Conservation (phyloP, 768 basidiomycete species). For the Boletus pseudopeckii region DNA sequence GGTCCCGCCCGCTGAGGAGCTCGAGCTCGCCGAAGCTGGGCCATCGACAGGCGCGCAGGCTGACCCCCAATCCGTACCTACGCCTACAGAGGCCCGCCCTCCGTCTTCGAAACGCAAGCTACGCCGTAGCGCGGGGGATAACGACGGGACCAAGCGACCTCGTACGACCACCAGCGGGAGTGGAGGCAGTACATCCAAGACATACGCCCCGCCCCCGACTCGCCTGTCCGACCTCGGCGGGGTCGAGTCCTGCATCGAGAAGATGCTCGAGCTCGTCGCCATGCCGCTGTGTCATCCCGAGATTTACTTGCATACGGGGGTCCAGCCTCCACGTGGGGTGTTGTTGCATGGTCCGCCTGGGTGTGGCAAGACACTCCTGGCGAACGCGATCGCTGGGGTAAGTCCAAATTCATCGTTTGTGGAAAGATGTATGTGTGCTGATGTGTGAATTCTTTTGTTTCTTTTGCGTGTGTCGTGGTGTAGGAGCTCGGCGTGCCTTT, state of each 20-base stretch:
- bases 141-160: constrained; percentile 54
- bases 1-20: constrained; percentile 17
- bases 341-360: constrained; percentile 94
- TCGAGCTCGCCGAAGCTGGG: constrained; percentile 6
- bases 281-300: constrained; percentile 96
- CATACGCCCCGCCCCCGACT: constrained; percentile 66
- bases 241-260: constrained; percentile 80
- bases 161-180: constrained; percentile 35
- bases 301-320: constrained; percentile 89
- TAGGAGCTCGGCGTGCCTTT: constrained; percentile 93
- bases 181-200: constrained; percentile 23
- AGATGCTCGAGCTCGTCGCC: constrained; percentile 93
- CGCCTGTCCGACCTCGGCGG: constrained; percentile 87
- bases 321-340: constrained; percentile 89
- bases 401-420: constrained; percentile 24
- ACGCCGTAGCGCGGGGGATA: constrained; percentile 45
- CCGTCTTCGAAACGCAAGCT: constrained; percentile 58
- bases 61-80: background rate
- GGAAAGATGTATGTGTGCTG: background rate
- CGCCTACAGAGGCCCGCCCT: constrained; percentile 9
- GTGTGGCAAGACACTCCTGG: constrained; percentile 93
- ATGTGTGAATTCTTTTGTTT: background rate
- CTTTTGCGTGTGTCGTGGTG: no score
- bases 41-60: constrained; percentile 9
- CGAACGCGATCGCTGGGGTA: constrained; percentile 94